Evolutionary conservation across 306 rosid genomes (phyloP).

Genomic region (Citrullus mucosospermus): DNA sequence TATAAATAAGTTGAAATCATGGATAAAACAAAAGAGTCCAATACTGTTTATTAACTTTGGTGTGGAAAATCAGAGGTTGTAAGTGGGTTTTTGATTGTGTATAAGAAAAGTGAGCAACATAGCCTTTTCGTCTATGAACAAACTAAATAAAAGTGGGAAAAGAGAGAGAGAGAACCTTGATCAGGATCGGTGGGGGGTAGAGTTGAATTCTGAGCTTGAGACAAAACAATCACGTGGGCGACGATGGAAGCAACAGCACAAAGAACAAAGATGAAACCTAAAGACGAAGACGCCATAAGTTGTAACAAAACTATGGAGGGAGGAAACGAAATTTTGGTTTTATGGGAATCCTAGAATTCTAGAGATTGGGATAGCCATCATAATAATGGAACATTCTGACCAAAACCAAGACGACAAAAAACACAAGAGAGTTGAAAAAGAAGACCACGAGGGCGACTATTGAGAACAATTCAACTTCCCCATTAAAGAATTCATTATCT

Average conservation of each 20-base stretch:
- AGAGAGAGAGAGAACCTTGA: conserved; percentile 31
- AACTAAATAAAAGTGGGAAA: not conserved
- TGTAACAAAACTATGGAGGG: not conserved
- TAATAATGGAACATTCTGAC: not conserved
- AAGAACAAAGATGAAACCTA: not conserved
- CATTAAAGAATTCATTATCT: not conserved
- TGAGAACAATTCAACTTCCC: not conserved
- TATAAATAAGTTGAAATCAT: not conserved
- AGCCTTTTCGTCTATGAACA: not conserved
- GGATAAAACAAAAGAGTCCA: not conserved
- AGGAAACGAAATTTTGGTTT: not conserved
- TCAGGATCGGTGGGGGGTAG: conserved; percentile 41
- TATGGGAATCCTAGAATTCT: not conserved
- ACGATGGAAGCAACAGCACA: conserved; percentile 11
- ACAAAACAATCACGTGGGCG: conserved; percentile 8
- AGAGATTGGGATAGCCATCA: not conserved
- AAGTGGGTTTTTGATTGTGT: not conserved
- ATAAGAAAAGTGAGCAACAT: not conserved
- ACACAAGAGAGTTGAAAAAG: not conserved
- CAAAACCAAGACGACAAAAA: not conserved
- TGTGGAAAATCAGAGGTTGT: not conserved
- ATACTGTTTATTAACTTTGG: not conserved
- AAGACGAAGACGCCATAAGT: conserved; percentile 7
- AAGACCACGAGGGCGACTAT: not conserved
- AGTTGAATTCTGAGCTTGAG: conserved; percentile 28